Percentiles rank a stretch among this genome's conserved stretches.
These are phyloP conservation scores for Cryptosporidium meleagridis DNA, from an alignment of 169 alveolate species.

Conservation along the genomic window DNA sequence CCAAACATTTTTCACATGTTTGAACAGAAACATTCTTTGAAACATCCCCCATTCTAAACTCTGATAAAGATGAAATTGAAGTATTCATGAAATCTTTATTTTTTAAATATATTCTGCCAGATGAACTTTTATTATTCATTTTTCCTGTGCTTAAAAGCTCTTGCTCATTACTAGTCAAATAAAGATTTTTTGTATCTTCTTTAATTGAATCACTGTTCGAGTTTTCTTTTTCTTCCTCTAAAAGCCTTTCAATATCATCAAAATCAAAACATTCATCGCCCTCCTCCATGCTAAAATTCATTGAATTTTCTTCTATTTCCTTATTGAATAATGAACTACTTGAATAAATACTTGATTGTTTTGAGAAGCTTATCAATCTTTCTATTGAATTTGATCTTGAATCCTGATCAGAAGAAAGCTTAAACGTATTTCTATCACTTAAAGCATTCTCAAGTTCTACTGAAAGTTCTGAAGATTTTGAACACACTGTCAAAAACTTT, in stretches of 20 bases:
- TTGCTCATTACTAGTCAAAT: neutral
- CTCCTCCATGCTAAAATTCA: neutral
- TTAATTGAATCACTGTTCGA: neutral
- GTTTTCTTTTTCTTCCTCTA: neutral
- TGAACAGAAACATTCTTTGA: neutral
- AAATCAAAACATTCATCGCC: neutral
- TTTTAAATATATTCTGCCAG: neutral
- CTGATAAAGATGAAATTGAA: slow-evolving; percentile 32
- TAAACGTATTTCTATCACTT: neutral
- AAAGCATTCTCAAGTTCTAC: slow-evolving; percentile 29
- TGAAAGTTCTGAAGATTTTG: neutral
- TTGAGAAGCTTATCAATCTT: slow-evolving; percentile 10
- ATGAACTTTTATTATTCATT: neutral
- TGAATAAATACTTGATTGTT: neutral
- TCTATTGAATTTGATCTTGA: slow-evolving; percentile 57
- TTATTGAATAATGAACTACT: neutral
- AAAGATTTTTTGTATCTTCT: neutral
- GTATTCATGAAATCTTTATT: neutral
- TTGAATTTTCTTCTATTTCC: neutral
- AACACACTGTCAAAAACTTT: slow-evolving; percentile 12
- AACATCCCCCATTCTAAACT: neutral
- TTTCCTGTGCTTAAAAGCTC: neutral
- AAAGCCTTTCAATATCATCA: slow-evolving; percentile 1
- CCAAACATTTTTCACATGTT: slow-evolving; percentile 23
- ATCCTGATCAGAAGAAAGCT: slow-evolving; percentile 5